Evolutionary conservation across 192 early-diverging fungal genomes (phyloP).

Genomic region (Coemansia pectinata): DNA sequence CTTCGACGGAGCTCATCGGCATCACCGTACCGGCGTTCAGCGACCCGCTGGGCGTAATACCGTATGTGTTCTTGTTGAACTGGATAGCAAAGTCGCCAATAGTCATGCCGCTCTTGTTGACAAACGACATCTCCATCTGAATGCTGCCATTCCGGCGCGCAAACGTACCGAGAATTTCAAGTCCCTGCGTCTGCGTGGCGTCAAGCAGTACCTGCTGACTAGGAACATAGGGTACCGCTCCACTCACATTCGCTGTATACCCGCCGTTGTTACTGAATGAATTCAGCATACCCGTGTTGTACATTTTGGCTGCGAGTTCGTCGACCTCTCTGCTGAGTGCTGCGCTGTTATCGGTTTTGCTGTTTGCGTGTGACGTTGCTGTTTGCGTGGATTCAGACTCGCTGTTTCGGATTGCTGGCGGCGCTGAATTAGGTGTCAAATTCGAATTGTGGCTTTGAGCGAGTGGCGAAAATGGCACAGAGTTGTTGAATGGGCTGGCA

Average conservation of each 20-base stretch:
- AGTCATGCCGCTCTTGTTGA: constrained; percentile 56
- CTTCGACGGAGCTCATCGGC: constrained; percentile 52
- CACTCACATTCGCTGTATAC: background rate
- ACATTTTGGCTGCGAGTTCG: constrained; percentile 41
- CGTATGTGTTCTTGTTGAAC: constrained; percentile 81
- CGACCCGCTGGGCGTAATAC: constrained; percentile 55
- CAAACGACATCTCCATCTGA: constrained; percentile 65
- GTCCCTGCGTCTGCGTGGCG: constrained; percentile 54
- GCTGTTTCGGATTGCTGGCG: background rate
- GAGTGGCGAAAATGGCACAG: constrained; percentile 12
- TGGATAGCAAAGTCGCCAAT: constrained; percentile 71
- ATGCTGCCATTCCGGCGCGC: constrained; percentile 60
- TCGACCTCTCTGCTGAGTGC: constrained; percentile 19
- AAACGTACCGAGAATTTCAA: constrained; percentile 60
- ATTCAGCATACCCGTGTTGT: constrained; percentile 30
- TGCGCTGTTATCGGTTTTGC: constrained; percentile 10
- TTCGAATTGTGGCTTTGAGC: background rate
- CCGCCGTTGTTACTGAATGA: background rate
- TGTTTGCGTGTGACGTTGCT: background rate
- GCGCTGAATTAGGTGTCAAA: constrained; percentile 2
- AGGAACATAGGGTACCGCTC: constrained; percentile 36
- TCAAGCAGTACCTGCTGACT: constrained; percentile 46
- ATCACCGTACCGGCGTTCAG: constrained; percentile 45
- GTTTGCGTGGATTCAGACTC: background rate
- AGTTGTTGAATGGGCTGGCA: constrained; percentile 23